Evolutionary conservation across 2,329 filamentous ascomycete species (phyloP), one percentile per base, ranked within the genome.

Genomic region (Metarhizium sp.): DNA sequence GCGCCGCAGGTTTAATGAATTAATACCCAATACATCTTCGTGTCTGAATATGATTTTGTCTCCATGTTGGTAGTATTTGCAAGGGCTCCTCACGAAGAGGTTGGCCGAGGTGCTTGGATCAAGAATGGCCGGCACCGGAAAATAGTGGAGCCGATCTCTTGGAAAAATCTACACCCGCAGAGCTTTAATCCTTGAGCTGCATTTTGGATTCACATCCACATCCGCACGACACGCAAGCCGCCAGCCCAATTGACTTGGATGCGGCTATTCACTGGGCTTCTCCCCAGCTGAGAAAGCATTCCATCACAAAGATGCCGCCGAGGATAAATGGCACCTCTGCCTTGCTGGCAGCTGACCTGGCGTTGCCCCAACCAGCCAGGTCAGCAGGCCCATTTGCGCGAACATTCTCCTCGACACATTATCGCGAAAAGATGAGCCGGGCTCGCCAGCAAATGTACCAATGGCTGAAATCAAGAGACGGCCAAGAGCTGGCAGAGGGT

Each of bases 391-490:
- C 36, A 8, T 63, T 66, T 36, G 52, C 56, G 54, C 68, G 71
- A 51, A 57, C 63, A 48, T 75, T 77, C 58, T 72, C 71, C 53
- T 69, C 73, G 46, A 76, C 74, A 25, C 62, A 68, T 52, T 67
- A 67, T 50, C 66, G 63, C 46, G 65, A 67, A 53, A 72, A 74
- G 64, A 71, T 68, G 62, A 70, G 67, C 53, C 65, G 65, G 53
- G 60, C 58, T 34, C 72, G 74, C 10, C 66, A 67, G 56, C 56
- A 58, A 40, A 75, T 78, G 67, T 67, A 69, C 32, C 56, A 65
- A 4, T 78, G 73, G 73, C 57, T 73, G 34, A 64, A 67, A 10
- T 64, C 61, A 2, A 55, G 55, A 2, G 52, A 62, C 4, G 67
- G 68, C 32, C 57, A 56, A 10, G 55, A 58, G 30, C 50, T 70